Base-by-base conservation (phyloP, 1,139 yeast genomes). In the Magnusiomyces suaveolens region DNA sequence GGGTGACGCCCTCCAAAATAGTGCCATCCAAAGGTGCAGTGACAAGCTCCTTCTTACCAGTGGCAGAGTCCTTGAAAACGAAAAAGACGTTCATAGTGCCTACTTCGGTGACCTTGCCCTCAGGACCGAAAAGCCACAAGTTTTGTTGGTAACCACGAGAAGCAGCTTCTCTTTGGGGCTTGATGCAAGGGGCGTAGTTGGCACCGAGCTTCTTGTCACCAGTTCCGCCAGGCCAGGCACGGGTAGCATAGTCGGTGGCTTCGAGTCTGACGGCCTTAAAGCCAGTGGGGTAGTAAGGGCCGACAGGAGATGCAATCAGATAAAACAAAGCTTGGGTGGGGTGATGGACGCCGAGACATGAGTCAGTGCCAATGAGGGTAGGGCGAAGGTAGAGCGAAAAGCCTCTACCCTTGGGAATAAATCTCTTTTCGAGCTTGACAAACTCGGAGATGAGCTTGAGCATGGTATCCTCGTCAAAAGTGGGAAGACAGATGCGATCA, bases 211-310 rank as follows among this genome's bases (percentile, higher is more conserved):
- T 92, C 73, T 82, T 84, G 77, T 89, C 84, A 72, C 98, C 98
- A 61, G 83, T 89, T 69, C 97, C 98, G 66, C 96, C 96, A 66
- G 97, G 97, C 97, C 97, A 92, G 20, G 98, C 97, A 75, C 98
- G 84, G 32, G 90, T 92, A 23, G 58, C 92, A 63, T 87, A 82
- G 68, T 87, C 95, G 39, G 96, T 88, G 62, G 97, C 97, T 74
- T 90, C 96, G 59, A 92, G 77, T 56, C 82, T 78, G 52, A 92
- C 96, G 39, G 97, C 96, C 72, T 89, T 88, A 81, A 90, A 90
- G 8, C 96, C 96, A 18, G 95, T 83, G 64, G 84, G 80, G 69
- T 81, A 83, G 71, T 79, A 80, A 43, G 97, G 97, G 36, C 97
- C 97, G 29, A 90, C 98, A 20, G 58, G 98, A 20, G 95, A 87